Evolutionary conservation across 1,139 yeast genomes (phyloP), one percentile per base, ranked within the genome.

Genomic region (Ashbya aceris): DNA sequence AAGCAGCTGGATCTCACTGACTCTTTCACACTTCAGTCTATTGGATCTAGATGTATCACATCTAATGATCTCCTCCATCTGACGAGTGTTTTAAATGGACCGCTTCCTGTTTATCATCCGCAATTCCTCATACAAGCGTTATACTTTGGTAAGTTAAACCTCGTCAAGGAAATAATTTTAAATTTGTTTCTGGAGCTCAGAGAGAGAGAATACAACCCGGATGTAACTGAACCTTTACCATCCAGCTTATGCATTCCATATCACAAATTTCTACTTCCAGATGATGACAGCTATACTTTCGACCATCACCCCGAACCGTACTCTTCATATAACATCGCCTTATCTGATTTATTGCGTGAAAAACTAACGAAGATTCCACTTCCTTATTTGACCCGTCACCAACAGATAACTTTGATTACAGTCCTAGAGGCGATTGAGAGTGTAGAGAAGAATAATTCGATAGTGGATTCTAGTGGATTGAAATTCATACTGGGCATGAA

Each of bases 41-140:
- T 74, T 30, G 74, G 76, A 1, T 66, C 79, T 1, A 62, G 71
- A 45, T 70, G 65, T 41, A 71, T 73, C 43, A 62, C 66, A 14
- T 65, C 67, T 6, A 69, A 71, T 46, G 79, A 76, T 48, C 68
- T 77, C 1, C 74, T 84, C 53, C 78, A 75, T 45, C 69, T 87
- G 44, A 84, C 83, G 36, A 68, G 85, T 12, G 79, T 86, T 1
- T 65, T 91, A 42, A 87, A 87, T 63, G 96, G 96, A 27, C 93
- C 95, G 0, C 62, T 91, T 30, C 96, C 97, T 0, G 66, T 87
- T 1, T 91, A 84, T 54, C 97, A 91, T 56, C 98, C 98, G 0
- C 96, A 87, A 60, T 73, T 86, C 46, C 65, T 91, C 34, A 81
- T 87, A 40, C 96, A 89, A 58, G 68, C 82, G 3, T 61, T 89